Evolutionary conservation across 2,329 filamentous ascomycete species (phyloP), one percentile per base, ranked within the genome.

Genomic region (Apiospora marii): DNA sequence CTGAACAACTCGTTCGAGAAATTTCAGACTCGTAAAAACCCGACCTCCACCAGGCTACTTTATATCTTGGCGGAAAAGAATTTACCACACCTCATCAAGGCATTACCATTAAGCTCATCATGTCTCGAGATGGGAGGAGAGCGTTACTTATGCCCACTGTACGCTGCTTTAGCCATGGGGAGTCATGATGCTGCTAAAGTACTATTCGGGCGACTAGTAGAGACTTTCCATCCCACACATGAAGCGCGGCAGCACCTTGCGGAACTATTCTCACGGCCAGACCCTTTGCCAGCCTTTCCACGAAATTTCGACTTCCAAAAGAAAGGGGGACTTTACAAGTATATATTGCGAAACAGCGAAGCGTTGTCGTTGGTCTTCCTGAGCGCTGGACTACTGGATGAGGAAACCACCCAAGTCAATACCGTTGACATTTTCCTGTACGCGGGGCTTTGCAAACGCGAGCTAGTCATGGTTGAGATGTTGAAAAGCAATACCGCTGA

Each of bases 11-110:
- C 37, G 2, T 37, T 73, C 2, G 37, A 74, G 48, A 75, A 70
- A 37, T 30, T 71, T 22, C 13, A 73, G 34, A 70, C 13, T 22
- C 72, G 73, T 13, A 72, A 43, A 14, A 70, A 76, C 67, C 53
- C 61, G 0, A 4, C 6, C 2, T 14, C 68, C 6, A 69, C 72
- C 8, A 41, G 64, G 34, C 70, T 77, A 0, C 69, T 75, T 3
- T 76, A 77, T 30, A 48, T 77, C n/a, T 48, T 77, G 2, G 75
- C 75, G 2, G 53, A 61, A 4, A 61, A 22, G 16, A 37, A 61
- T 16, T n/a, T 22, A 1, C 4, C 27, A 1, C 14, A 12, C 7
- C 53, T 61, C 1, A 12, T 61, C 14, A 8, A 16, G n/a, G n/a
- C 22, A 61, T 37, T n/a, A 4, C 12, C 53, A 12, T 0, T 16